Evolutionary conservation across 2,329 filamentous ascomycete genomes (phyloP).

Genomic region (Verticillium nonalfalfae): DNA sequence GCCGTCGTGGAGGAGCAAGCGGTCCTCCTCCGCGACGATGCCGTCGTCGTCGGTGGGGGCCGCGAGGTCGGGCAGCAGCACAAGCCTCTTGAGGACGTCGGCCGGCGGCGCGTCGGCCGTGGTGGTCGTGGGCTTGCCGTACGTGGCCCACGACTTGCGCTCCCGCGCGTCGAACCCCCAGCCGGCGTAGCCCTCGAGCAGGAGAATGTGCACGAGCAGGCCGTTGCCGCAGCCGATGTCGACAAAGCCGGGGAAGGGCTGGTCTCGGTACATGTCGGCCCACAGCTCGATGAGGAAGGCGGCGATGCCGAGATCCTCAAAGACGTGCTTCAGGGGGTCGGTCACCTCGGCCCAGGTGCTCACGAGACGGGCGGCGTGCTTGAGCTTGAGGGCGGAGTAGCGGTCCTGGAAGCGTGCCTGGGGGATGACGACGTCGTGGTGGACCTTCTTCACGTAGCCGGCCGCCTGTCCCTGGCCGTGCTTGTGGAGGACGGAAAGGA

Average conservation of each 20-base stretch:
- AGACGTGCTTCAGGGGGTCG: slow-evolving; percentile 86
- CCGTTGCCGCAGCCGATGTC: slow-evolving; percentile 97
- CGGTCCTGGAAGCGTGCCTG: slow-evolving; percentile 75
- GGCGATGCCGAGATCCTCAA: slow-evolving; percentile 87
- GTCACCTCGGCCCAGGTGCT: slow-evolving; percentile 80
- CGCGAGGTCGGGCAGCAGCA: slow-evolving; percentile 42
- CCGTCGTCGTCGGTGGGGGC: slow-evolving; percentile 7
- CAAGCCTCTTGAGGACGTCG: slow-evolving; percentile 30
- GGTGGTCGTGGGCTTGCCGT: slow-evolving; percentile 25
- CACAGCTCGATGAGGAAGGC: slow-evolving; percentile 92
- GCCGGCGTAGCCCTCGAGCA: slow-evolving; percentile 72
- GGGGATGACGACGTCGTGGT: slow-evolving; percentile 76
- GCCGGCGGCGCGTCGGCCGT: background rate
- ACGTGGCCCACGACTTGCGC: slow-evolving; percentile 78
- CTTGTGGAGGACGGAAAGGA: slow-evolving; percentile 65
- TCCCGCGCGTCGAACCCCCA: slow-evolving; percentile 89
- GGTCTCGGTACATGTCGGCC: slow-evolving; percentile 66
- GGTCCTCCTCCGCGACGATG: slow-evolving; percentile 10
- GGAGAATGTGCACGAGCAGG: slow-evolving; percentile 76
- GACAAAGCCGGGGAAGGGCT: slow-evolving; percentile 76
- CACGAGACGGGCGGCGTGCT: slow-evolving; percentile 67
- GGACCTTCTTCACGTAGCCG: slow-evolving; percentile 74
- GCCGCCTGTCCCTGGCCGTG: slow-evolving; percentile 59
- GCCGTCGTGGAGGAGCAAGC: slow-evolving; percentile 45
- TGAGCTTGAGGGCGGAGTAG: slow-evolving; percentile 72